Percentiles rank a stretch among this genome's conserved stretches.
Conservation (phyloP, 805 yeast species). For the Pichia cabralensis region DNA sequence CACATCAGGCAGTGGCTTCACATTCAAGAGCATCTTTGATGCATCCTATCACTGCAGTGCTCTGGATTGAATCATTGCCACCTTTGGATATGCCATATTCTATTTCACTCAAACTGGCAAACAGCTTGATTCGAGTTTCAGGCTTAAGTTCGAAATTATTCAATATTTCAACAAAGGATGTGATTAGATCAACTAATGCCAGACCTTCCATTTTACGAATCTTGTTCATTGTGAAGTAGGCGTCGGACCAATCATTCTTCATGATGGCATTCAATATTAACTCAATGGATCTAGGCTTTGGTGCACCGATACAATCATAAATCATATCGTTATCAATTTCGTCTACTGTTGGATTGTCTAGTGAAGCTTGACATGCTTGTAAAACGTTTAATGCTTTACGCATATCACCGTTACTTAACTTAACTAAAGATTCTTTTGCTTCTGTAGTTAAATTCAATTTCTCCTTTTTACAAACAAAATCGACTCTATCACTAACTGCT, state of each 20-base stretch:
- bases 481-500: constrained; percentile 61
- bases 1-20: no score
- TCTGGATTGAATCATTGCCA: constrained; percentile 83
- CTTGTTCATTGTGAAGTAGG: constrained; percentile 54
- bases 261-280: constrained; percentile 66
- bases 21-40: constrained; percentile 58
- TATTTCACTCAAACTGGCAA: constrained; percentile 65
- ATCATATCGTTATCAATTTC: constrained; percentile 66
- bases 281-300: constrained; percentile 79
- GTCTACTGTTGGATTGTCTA: constrained; percentile 32
- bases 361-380: constrained; percentile 86
- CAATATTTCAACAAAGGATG: constrained; percentile 65
- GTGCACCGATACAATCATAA: constrained; percentile 93
- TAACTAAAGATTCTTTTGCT: constrained; percentile 59
- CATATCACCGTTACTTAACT: constrained; percentile 90
- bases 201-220: constrained; percentile 69
- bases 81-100: constrained; percentile 91
- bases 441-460: constrained; percentile 43
- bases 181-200: constrained; percentile 78
- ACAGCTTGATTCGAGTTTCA: constrained; percentile 49
- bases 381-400: constrained; percentile 86
- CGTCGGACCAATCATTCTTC: constrained; percentile 81
- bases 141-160: constrained; percentile 57
- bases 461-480: constrained; percentile 62
- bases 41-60: constrained; percentile 83